Evolutionary conservation across 2,329 filamentous ascomycete genomes (phyloP).

Genomic region (Sporothrix brasiliensis): DNA sequence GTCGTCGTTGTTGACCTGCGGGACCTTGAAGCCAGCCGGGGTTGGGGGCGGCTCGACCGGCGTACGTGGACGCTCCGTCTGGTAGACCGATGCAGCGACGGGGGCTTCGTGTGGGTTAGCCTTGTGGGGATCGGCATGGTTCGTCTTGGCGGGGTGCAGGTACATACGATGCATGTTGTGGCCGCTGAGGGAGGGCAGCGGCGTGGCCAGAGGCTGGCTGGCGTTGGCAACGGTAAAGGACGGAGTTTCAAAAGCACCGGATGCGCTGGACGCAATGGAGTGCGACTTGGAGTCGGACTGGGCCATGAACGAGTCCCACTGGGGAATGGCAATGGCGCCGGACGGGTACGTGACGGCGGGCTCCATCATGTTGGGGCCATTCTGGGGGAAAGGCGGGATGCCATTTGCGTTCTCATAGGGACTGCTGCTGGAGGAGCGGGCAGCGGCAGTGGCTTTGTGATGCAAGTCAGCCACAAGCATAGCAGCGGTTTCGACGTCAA

Average conservation of each 20-base stretch:
- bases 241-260: slow-evolving; percentile 69
- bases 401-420: slow-evolving; percentile 61
- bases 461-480: slow-evolving; percentile 99
- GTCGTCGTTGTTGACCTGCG: slow-evolving; percentile 81
- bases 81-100: slow-evolving; percentile 73
- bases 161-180: slow-evolving; percentile 61
- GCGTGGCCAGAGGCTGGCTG: slow-evolving; percentile 60
- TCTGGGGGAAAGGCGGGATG: slow-evolving; percentile 70
- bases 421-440: slow-evolving; percentile 56
- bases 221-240: slow-evolving; percentile 63
- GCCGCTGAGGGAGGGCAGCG: slow-evolving; percentile 70
- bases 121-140: background rate
- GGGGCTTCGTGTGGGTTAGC: slow-evolving; percentile 54
- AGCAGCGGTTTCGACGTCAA: slow-evolving; percentile 94
- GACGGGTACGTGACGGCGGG: slow-evolving; percentile 75
- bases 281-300: slow-evolving; percentile 74
- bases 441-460: slow-evolving; percentile 83
- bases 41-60: slow-evolving; percentile 71
- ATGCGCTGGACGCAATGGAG: slow-evolving; percentile 67
- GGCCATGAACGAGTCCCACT: slow-evolving; percentile 88
- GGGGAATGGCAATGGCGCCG: slow-evolving; percentile 77
- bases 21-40: slow-evolving; percentile 68
- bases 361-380: slow-evolving; percentile 73
- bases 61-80: slow-evolving; percentile 67
- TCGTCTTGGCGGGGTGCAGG: too few species aligned